These are phyloP conservation scores for Dendrocalamus sinicus DNA, from an alignment of 176 grass and related monocot genomes.

Conservation along the genomic window DNA sequence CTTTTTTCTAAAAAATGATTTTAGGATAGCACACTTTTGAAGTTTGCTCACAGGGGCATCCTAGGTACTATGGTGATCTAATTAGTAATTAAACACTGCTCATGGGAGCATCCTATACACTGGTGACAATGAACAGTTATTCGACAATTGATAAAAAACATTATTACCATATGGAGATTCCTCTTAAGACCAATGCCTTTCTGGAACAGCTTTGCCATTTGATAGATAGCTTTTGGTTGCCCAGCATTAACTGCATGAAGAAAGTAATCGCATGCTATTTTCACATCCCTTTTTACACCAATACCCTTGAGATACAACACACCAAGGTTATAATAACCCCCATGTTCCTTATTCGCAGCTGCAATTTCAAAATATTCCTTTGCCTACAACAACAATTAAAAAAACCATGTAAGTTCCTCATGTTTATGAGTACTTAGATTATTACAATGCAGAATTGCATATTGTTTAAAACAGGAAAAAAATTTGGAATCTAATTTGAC, in stretches of 20 bases:
- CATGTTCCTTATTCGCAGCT: conserved; percentile 76
- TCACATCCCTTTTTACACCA: conserved; percentile 90
- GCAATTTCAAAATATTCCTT: conserved; percentile 93
- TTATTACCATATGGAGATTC: conserved; percentile 90
- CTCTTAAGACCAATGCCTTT: conserved; percentile 92
- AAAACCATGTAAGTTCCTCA: conserved; percentile 25
- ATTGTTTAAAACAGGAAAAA: conserved; percentile 12
- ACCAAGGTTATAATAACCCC: conserved; percentile 97
- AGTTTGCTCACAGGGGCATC: background rate
- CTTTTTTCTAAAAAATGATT: background rate
- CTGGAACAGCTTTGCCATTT: conserved; percentile 95
- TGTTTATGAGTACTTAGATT: background rate
- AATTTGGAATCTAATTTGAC: background rate
- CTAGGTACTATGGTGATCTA: background rate
- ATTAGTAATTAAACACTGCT: background rate
- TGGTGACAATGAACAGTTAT: background rate
- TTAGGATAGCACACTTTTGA: background rate
- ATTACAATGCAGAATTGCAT: background rate
- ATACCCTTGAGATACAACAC: conserved; percentile 93
- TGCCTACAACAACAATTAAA: conserved; percentile 62
- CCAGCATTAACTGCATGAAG: conserved; percentile 83
- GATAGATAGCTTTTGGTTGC: conserved; percentile 97
- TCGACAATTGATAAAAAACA: background rate
- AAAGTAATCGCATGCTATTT: conserved; percentile 64
- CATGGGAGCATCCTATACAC: conserved; percentile 7